Percentiles rank a stretch among this genome's conserved stretches.
These are phyloP conservation scores for Murraya paniculata DNA, from an alignment of 345 rosid genomes.

Conservation along the genomic window DNA sequence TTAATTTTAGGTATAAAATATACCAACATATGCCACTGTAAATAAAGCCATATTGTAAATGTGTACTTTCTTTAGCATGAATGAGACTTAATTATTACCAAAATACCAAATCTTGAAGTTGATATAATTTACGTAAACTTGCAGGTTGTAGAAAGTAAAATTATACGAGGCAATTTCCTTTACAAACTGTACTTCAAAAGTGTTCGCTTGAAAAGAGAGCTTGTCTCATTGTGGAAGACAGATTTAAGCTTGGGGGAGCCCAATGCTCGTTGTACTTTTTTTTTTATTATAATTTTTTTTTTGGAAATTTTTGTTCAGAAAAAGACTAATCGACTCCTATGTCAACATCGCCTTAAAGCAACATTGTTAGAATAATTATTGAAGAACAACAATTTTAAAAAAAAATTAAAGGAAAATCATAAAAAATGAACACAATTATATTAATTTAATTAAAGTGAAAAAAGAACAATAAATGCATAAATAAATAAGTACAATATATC, in stretches of 20 bases:
- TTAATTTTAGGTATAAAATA: no score
- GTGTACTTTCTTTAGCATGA: no score
- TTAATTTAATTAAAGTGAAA: neutral
- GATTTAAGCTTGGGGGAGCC: slow-evolving; percentile 14
- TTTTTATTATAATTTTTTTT: no score
- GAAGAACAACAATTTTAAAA: no score
- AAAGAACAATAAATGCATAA: neutral
- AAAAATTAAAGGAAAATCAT: no score
- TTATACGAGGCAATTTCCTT: neutral
- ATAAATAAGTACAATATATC: neutral
- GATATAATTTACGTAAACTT: neutral
- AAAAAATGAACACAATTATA: neutral
- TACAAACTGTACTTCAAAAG: slow-evolving; percentile 14
- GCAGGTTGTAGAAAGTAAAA: neutral
- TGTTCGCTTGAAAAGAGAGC: neutral
- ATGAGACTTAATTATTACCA: no score
- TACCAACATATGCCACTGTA: no score
- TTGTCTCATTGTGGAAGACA: slow-evolving; percentile 9
- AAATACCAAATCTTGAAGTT: neutral
- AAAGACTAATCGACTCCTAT: neutral
- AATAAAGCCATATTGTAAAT: no score
- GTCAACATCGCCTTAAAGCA: neutral
- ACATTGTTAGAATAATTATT: neutral
- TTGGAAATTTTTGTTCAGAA: neutral
- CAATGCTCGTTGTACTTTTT: neutral